Base-by-base conservation (phyloP, 2,329 filamentous ascomycete species). In the Magnaporthales sp. region DNA sequence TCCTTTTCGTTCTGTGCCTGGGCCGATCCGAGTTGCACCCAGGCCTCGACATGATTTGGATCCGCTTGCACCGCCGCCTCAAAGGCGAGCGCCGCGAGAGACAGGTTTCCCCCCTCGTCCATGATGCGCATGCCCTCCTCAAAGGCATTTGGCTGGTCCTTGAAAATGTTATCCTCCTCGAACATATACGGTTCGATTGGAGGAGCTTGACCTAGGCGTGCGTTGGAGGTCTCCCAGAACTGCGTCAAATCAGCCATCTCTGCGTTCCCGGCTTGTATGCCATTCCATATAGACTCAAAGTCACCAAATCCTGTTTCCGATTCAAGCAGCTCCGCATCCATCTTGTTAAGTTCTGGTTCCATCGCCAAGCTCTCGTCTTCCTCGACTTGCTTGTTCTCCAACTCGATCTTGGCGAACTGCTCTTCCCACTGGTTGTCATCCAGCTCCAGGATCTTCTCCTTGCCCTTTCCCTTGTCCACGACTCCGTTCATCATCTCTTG, bases 1-100 rank as follows among this genome's bases (percentile, higher is more conserved):
- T 99, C 95, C 80, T 99, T 99, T 78, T 99, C 95, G 77, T 99
- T 99, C 77, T 99, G 95, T 24, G 95, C 95, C 79, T 99, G 95
- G 22, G 93, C 91, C 66, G 90, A 89, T 66, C 95, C 95, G 32
- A 99, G 86, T 73, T 93, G 90, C 10, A 93, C 92, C 95, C 95
- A 99, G 2, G 95, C 95, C 66, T 96, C 91, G 51, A 94, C 88
- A 76, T 98, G 94, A 66, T 90, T 83, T 0, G 92, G 87, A 69
- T 97, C 88, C 79, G 94, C 93, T 77, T 97, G 93, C 5, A 94
- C 92, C 1, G 95, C 95, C 22, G 95, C 93, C 79, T 99, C 95
- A 72, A 99, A 99, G 0, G 95, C 95, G 63, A 99, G 82, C 0
- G 95, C 93, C 7, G 95, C 95, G 24, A 99, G 83, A 0, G 93